Conservation (phyloP, 1,284 basidiomycete species). For the Cystobasidiaceae sp. region DNA sequence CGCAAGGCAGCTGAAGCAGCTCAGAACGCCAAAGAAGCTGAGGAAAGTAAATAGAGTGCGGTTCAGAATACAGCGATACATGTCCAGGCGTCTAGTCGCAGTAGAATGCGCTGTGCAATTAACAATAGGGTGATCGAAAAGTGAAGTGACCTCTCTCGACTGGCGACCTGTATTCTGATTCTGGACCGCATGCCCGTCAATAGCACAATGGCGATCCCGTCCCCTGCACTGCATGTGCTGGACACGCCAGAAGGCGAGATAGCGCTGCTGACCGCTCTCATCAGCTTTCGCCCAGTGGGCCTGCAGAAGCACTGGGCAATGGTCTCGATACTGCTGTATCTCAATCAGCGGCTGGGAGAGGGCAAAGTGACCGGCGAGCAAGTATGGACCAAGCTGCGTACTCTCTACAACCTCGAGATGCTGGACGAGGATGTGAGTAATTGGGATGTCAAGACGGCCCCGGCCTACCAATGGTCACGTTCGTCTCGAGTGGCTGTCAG, state of each 20-base stretch:
- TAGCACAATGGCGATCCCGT: background rate
- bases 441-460: too few relatives aligned
- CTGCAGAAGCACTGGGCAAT: constrained; percentile 27
- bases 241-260: constrained; percentile 31
- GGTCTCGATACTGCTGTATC: constrained; percentile 15
- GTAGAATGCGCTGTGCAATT: too few relatives aligned
- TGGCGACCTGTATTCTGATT: too few relatives aligned
- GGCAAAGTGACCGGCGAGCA: constrained; percentile 16
- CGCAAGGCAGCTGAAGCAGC: constrained; percentile 8
- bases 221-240: background rate
- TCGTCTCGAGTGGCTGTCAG: too few relatives aligned
- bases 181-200: too few relatives aligned
- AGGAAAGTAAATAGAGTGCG: background rate
- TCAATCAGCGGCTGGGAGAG: constrained; percentile 17
- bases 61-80: background rate
- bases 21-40: background rate
- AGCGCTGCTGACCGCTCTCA: constrained; percentile 26
- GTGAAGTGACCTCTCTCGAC: too few relatives aligned
- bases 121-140: too few relatives aligned
- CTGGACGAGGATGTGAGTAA: constrained; percentile 27
- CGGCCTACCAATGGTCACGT: too few relatives aligned
- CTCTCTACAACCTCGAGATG: constrained; percentile 21
- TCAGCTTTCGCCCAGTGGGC: constrained; percentile 29
- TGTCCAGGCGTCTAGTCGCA: too few relatives aligned
- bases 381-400: constrained; percentile 24